phyloP scores from a whole-genome alignment of 768 basidiomycete genomes.

The Tephrocybe sp. region DNA sequence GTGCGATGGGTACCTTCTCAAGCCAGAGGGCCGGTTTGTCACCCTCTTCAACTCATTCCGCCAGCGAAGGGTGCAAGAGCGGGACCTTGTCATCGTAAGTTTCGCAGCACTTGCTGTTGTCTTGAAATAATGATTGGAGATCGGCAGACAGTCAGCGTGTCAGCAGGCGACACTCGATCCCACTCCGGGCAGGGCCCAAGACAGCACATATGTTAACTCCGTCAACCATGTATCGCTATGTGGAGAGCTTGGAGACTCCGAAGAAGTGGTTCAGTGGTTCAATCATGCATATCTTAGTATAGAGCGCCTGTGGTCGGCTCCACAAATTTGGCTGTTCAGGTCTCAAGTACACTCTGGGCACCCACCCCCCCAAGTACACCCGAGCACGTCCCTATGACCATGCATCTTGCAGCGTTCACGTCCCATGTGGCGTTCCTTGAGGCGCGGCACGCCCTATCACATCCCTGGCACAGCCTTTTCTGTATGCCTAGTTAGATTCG shows the following conservation, averaged over 20 bases:
- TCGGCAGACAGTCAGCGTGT: slow-evolving; percentile 38
- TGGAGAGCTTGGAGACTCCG: slow-evolving; percentile 61
- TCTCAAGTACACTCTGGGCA: too few relatives aligned
- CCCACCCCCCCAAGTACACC: too few relatives aligned
- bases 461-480: too few relatives aligned
- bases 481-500: too few relatives aligned
- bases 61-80: slow-evolving; percentile 41
- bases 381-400: too few relatives aligned
- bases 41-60: slow-evolving; percentile 70
- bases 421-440: too few relatives aligned
- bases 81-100: slow-evolving; percentile 43
- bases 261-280: slow-evolving; percentile 71
- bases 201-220: slow-evolving; percentile 69
- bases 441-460: too few relatives aligned
- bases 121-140: neutral
- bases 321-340: too few relatives aligned
- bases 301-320: too few relatives aligned
- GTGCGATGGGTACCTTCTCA: slow-evolving; percentile 72
- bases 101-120: neutral
- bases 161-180: slow-evolving; percentile 55
- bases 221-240: slow-evolving; percentile 65
- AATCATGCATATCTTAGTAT: slow-evolving; percentile 60
- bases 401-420: too few relatives aligned
- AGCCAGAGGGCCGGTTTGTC: slow-evolving; percentile 67
- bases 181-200: slow-evolving; percentile 64